These are phyloP conservation scores for Botrytis sinoallii DNA, from an alignment of 2,329 filamentous ascomycete species.

Conservation along the genomic window DNA sequence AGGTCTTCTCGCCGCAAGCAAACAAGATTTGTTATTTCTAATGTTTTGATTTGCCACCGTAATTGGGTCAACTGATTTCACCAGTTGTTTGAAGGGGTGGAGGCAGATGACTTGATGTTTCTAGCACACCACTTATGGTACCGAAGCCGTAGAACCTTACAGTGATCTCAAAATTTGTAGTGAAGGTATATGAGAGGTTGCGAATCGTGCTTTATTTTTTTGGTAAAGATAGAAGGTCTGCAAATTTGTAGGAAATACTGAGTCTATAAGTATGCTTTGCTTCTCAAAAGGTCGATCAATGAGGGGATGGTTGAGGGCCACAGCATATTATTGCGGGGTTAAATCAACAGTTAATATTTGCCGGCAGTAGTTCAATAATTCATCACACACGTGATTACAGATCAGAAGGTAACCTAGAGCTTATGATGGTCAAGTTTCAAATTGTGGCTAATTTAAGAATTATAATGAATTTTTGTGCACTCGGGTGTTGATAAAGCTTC, in stretches of 20 bases:
- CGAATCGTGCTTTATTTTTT: not conserved
- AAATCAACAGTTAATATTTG: not conserved
- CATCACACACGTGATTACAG: not conserved
- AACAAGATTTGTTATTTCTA: not conserved
- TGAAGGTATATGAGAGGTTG: not conserved
- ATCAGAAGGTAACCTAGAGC: not conserved
- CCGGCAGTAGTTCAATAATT: constrained; percentile 5
- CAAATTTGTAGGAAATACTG: not conserved
- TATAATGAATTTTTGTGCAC: not conserved
- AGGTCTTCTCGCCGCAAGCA: not conserved
- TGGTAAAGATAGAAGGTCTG: not conserved
- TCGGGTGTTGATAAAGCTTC: not conserved
- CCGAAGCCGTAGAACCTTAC: not conserved
- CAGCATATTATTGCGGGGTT: constrained; percentile 10
- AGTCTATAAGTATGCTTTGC: not conserved
- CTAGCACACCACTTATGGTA: constrained; percentile 12
- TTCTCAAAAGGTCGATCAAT: constrained; percentile 4
- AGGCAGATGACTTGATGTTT: constrained; percentile 1
- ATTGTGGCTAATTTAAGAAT: not conserved
- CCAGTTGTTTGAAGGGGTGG: not conserved
- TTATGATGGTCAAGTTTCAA: not conserved
- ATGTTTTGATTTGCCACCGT: not conserved
- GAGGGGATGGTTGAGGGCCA: constrained; percentile 4
- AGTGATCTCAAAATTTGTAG: not conserved
- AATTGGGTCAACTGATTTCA: not conserved